Conservation (phyloP, 345 rosid genomes). For the Lepidium sativum region DNA sequence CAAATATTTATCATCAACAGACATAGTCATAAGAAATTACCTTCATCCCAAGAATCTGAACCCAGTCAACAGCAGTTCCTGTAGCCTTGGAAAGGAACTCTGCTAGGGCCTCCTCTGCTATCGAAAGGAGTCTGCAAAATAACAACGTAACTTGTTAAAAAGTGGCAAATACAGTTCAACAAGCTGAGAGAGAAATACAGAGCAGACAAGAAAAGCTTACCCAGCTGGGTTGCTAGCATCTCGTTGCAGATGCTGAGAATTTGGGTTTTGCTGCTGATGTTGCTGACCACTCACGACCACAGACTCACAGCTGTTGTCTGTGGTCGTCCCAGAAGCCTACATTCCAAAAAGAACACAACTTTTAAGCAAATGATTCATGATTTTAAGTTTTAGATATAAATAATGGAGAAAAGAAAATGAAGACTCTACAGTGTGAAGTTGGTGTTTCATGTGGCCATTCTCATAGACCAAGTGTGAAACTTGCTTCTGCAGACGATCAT, state of each 20-base stretch:
- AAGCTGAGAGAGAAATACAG: background rate
- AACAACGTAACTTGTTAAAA: background rate
- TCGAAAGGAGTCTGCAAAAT: constrained; percentile 86
- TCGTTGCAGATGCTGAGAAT: constrained; percentile 78
- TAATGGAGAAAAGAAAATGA: background rate
- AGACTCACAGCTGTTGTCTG: constrained; percentile 99
- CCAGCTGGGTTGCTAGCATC: constrained; percentile 99
- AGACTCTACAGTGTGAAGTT: constrained; percentile 35
- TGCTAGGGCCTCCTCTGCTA: constrained; percentile 99
- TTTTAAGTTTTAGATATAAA: background rate
- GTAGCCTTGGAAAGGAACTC: constrained; percentile 99
- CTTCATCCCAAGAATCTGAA: constrained; percentile 99
- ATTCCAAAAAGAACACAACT: background rate
- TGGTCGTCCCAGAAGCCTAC: constrained; percentile 88
- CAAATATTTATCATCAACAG: background rate
- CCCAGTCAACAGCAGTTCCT: constrained; percentile 99
- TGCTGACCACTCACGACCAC: constrained; percentile 98
- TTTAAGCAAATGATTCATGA: background rate
- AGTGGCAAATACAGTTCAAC: background rate
- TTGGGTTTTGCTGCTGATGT: constrained; percentile 96
- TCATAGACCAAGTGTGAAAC: constrained; percentile 95
- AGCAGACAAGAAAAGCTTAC: constrained; percentile 30
- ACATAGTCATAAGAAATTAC: constrained; percentile 25
- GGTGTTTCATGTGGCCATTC: constrained; percentile 82
- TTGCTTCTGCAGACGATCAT: constrained; percentile 98